Conservation (phyloP, 2,329 filamentous ascomycete genomes). For the Fusarium subglutinans region DNA sequence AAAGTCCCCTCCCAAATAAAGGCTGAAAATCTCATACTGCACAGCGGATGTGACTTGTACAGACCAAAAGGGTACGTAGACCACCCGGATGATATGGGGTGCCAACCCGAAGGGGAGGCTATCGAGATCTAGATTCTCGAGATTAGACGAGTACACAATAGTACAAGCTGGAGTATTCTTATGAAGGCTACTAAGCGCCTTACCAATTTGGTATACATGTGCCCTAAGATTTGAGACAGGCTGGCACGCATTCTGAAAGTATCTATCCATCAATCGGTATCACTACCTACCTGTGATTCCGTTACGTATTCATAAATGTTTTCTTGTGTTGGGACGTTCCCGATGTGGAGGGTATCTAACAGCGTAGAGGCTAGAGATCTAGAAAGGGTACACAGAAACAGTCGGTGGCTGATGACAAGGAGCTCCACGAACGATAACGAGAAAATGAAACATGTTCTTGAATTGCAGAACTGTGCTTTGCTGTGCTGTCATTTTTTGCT, state of each 20-base stretch:
- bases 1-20: background rate
- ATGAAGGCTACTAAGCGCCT: background rate
- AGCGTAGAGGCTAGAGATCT: background rate
- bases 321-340: background rate
- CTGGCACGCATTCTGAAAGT: background rate
- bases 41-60: background rate
- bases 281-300: background rate
- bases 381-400: slow-evolving; percentile 5
- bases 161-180: background rate
- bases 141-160: slow-evolving; percentile 18
- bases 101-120: background rate
- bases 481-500: background rate
- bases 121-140: slow-evolving; percentile 33
- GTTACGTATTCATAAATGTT: background rate
- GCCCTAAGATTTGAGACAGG: background rate
- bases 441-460: background rate
- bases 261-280: background rate
- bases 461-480: background rate
- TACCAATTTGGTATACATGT: background rate
- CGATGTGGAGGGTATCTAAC: background rate
- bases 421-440: background rate
- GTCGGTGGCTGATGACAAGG: slow-evolving; percentile 9
- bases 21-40: background rate
- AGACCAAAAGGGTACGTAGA: background rate
- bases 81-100: background rate